These are phyloP conservation scores for Curvularia sp. DNA, from an alignment of 2,329 filamentous ascomycete genomes.

Conservation along the genomic window DNA sequence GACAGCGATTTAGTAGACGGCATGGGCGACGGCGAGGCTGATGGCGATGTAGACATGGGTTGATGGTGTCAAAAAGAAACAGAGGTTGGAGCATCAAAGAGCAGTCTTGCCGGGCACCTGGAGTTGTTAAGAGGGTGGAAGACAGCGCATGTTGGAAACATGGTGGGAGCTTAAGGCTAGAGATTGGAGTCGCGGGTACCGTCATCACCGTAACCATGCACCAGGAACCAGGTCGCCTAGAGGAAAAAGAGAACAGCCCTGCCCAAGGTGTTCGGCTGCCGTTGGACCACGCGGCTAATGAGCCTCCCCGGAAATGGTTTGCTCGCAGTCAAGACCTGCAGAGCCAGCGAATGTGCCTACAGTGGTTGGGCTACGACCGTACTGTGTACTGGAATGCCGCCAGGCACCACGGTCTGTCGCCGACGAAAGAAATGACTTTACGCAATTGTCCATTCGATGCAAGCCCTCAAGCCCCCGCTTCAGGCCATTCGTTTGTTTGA, in stretches of 20 bases:
- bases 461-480: constrained; percentile 2
- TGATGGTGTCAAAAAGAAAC: constrained; percentile 4
- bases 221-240: background rate
- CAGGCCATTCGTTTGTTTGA: constrained; percentile 5
- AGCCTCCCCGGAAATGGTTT: background rate
- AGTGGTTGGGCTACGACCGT: background rate
- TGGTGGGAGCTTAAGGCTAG: background rate
- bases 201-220: background rate
- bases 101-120: constrained; percentile 4
- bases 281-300: background rate
- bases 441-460: background rate
- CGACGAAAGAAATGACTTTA: background rate
- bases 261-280: background rate
- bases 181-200: constrained; percentile 1
- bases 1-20: constrained; percentile 16
- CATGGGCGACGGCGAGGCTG: background rate
- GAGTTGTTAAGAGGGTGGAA: constrained; percentile 2
- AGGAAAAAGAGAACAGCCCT: background rate
- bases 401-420: background rate
- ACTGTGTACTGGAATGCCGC: background rate
- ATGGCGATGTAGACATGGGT: constrained; percentile 19
- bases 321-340: background rate
- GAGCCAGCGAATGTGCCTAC: background rate
- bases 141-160: background rate
- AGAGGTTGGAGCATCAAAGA: constrained; percentile 6